Evolutionary conservation across 176 grass and related monocot species (phyloP), one percentile per base, ranked within the genome.

Genomic region (Canna indica): DNA sequence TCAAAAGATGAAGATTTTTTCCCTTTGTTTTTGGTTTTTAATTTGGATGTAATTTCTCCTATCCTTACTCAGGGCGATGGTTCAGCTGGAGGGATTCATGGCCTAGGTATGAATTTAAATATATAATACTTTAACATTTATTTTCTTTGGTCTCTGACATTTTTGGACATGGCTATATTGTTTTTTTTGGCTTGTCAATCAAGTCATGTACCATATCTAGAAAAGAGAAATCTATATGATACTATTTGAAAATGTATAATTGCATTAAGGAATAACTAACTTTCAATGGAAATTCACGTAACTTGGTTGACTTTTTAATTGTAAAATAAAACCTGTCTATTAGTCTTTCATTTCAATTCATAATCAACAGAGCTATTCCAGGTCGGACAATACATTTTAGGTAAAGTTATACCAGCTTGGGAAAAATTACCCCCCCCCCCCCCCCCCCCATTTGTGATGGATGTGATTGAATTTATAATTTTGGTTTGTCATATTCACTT

Each of bases 101-200:
- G 83, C 78, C 29, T 79, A 84, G 88, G 88, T 91, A 91, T 61
- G 44, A 45, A 62, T 74, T 20, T 31, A 47, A 24, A 32, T 76
- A 69, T 73, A 46, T 15, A 22, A 28, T 32, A 53, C 14, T 60
- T 6, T 78, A 54, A 54, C 16, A 4, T 5, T 39, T 68, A 13
- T 27, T 41, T 56, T 77, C 25, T 4, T 60, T 3, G 11, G 27
- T 14, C 24, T 16, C 12, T 60, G 12, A 54, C 50, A 60, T 30
- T 60, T 29, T 60, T 16, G 27, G 27, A 15, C 26, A 60, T 22
- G 8, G 11, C 24, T 31, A 60, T 56, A 0, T 56, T 56, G 52
- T 1, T 56, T 56, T 56, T 5, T 25, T 76, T 24, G 34, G 66
- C 57, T 59, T 73, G 10, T 59, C 26, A 12, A 73, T 58, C 22